Evolutionary conservation across 2,329 filamentous ascomycete species (phyloP), one percentile per base, ranked within the genome.

Genomic region (Colletotrichum limetticola): DNA sequence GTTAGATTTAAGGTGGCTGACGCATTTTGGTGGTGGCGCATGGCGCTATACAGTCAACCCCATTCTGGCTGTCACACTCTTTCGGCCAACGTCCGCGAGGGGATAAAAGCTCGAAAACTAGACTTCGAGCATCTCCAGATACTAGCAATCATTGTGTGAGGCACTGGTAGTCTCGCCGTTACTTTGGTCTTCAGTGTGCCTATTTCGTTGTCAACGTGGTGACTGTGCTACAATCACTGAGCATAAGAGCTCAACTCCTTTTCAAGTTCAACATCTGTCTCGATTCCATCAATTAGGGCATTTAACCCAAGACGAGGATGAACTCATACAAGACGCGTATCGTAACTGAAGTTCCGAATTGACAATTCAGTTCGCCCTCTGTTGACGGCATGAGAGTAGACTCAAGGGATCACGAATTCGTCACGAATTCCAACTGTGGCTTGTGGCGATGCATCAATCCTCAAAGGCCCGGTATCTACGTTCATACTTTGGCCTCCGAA

Each of bases 61-160:
- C 8, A 9, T 30, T 11, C 6, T 12, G 62, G 35, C 16, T 24
- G 26, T 49, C 64, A 35, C 24, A 28, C 42, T 12, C 12, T 16
- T 11, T 63, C 66, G 66, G 66, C n/a, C 66, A 68, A 68, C 57
- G 49, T 68, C 66, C 58, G 57, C 19, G 30, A 63, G 32, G 32
- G 9, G 22, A n/a, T 4, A 22, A 14, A 9, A n/a, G 14, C n/a
- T 19, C 14, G 24, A 11, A 49, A 28, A 46, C 3, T 3, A 46
- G 16, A 46, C 7, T 8, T 46, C n/a, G 16, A n/a, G 19, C 19
- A n/a, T n/a, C 19, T 46, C 3, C 9, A 11, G 42, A 46, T 19
- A 6, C 37, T 42, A 32, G 30, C 30, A 6, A 16, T 42, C 35
- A 14, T 16, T 3, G 16, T 42, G 14, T 6, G 35, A 42, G 14